Evolutionary conservation across 2,329 filamentous ascomycete genomes (phyloP), one percentile per base, ranked within the genome.

Genomic region (Dothideomycetes sp.): DNA sequence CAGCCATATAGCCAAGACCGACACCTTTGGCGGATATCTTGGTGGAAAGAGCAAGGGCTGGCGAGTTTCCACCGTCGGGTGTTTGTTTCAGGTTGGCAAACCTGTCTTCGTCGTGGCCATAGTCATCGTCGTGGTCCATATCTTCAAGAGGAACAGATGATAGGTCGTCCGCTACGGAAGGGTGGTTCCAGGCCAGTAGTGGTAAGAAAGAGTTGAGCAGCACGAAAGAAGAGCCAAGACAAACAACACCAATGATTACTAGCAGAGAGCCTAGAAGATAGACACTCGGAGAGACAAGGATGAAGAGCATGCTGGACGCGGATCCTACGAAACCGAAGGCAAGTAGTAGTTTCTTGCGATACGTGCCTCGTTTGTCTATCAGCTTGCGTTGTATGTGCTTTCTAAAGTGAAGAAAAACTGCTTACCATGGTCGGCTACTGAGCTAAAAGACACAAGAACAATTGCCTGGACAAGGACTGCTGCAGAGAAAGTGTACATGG

Each of bases 131-230:
- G n/a, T n/a, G n/a, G n/a, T n/a, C n/a, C n/a, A n/a, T n/a, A n/a
- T n/a, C n/a, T n/a, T n/a, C n/a, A n/a, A n/a, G n/a, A n/a, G n/a
- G n/a, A n/a, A n/a, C n/a, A n/a, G n/a, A n/a, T n/a, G n/a, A n/a
- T n/a, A n/a, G n/a, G n/a, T n/a, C n/a, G n/a, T n/a, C n/a, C n/a
- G 58, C 49, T 17, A 68, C 54, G 12, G 58, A 57, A 11, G 84
- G 81, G 56, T 94, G 84, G 50, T 93, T 79, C 31, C 86, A 75
- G 35, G 94, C 87, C 10, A 95, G 70, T 2, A 95, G 69, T 0
- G 89, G 89, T 16, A 96, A 65, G 51, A 94, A 95, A 1, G 87
- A 91, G 63, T 96, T 96, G 17, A 95, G 68, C n/a, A 96, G 68
- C 2, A 94, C 88, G 58, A 94, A 95, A 0, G 86, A 94, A n/a